Conservation (phyloP, 2,329 filamentous ascomycete species). For the Mollisia scopiformis region DNA sequence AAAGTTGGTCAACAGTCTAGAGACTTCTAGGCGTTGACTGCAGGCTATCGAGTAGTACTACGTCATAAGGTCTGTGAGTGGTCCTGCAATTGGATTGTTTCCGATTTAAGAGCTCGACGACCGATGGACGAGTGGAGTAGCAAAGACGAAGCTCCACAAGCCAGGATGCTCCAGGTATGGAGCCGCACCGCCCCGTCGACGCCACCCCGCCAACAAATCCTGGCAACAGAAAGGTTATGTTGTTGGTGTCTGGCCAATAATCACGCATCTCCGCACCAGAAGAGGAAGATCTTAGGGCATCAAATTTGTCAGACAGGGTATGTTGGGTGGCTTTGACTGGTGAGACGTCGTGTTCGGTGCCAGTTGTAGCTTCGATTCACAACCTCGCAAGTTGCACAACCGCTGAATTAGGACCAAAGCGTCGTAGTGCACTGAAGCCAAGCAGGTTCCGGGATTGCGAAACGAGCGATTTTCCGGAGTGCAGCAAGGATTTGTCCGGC, state of each 20-base stretch:
- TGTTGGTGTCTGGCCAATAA: neutral
- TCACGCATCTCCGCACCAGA: neutral
- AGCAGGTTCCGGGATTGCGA: neutral
- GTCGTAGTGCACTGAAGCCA: neutral
- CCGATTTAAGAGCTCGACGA: neutral
- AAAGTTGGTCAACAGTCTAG: neutral
- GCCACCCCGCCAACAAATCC: neutral
- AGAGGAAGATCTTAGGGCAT: neutral
- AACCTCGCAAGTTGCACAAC: neutral
- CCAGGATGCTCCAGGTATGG: neutral
- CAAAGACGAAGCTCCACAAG: neutral
- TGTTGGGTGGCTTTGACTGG: neutral
- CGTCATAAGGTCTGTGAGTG: slow-evolving; percentile 9
- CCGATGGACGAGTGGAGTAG: neutral
- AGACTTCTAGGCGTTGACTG: slow-evolving; percentile 5
- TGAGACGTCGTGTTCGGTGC: neutral
- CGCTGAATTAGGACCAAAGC: neutral
- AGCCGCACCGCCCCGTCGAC: slow-evolving; percentile 1
- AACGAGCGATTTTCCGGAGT: neutral
- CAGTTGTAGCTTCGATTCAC: neutral
- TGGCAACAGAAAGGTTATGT: neutral
- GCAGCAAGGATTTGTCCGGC: neutral
- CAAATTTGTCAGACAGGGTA: neutral
- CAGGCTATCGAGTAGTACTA: neutral
- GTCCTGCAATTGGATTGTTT: neutral